phyloP scores from a whole-genome alignment of 352 stramenopile species.

The Aphanomyces cochlioides region DNA sequence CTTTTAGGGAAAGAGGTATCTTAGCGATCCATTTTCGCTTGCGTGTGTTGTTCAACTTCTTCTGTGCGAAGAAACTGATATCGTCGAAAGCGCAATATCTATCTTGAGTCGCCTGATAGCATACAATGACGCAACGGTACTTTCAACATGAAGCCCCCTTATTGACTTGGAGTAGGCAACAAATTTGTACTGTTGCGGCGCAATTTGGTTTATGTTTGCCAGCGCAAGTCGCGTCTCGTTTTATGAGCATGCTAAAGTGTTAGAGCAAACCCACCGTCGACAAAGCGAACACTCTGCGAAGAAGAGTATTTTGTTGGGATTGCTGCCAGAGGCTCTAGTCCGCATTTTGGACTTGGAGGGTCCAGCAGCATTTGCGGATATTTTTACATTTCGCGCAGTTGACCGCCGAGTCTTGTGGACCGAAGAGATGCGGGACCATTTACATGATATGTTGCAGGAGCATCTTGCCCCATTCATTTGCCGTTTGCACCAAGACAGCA shows the following conservation, averaged over 20 bases:
- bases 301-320: slow-evolving; percentile 64
- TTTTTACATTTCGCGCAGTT: slow-evolving; percentile 50
- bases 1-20: slow-evolving; percentile 19
- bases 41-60: slow-evolving; percentile 62
- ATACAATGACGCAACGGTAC: slow-evolving; percentile 49
- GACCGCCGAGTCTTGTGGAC: slow-evolving; percentile 76
- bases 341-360: slow-evolving; percentile 58
- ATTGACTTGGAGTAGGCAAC: slow-evolving; percentile 37
- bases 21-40: slow-evolving; percentile 48
- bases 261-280: slow-evolving; percentile 61
- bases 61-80: slow-evolving; percentile 31
- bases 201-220: slow-evolving; percentile 74
- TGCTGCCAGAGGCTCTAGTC: slow-evolving; percentile 73
- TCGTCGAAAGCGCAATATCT: slow-evolving; percentile 22
- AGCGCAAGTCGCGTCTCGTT: slow-evolving; percentile 39
- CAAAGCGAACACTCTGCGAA: slow-evolving; percentile 46
- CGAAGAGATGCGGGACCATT: slow-evolving; percentile 56
- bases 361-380: slow-evolving; percentile 57
- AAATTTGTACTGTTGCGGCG: slow-evolving; percentile 54
- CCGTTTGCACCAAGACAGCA: slow-evolving; percentile 49
- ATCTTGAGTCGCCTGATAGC: slow-evolving; percentile 15
- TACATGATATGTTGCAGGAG: slow-evolving; percentile 68
- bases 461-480: slow-evolving; percentile 69
- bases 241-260: slow-evolving; percentile 52
- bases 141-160: slow-evolving; percentile 59